phyloP scores from a whole-genome alignment of 2,329 filamentous ascomycete species.

The Talaromyces sp. region DNA sequence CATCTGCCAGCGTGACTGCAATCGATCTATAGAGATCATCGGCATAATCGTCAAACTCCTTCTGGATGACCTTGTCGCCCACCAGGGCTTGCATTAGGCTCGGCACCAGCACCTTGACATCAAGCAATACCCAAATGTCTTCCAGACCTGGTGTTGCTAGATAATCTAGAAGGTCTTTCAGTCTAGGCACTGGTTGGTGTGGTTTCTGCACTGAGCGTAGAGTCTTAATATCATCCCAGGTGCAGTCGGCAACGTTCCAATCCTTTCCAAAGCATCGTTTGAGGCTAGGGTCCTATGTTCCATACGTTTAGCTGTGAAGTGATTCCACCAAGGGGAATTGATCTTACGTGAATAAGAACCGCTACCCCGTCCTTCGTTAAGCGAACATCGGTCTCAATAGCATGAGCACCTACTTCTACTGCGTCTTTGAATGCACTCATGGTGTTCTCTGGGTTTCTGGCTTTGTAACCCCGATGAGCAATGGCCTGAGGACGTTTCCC shows the following conservation, averaged over 20 bases:
- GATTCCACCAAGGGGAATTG: not conserved
- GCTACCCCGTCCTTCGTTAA: constrained; percentile 76
- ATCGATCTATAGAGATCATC: constrained; percentile 65
- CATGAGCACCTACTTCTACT: constrained; percentile 67
- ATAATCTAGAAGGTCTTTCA: constrained; percentile 69
- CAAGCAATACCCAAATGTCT: constrained; percentile 73
- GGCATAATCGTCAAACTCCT: constrained; percentile 41
- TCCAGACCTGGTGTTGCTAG: constrained; percentile 60
- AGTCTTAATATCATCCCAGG: constrained; percentile 67
- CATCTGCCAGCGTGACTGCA: constrained; percentile 56
- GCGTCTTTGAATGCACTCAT: constrained; percentile 72
- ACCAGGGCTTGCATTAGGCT: not conserved
- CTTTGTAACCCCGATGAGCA: constrained; percentile 53
- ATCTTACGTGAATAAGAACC: constrained; percentile 69
- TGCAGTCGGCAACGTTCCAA: constrained; percentile 66
- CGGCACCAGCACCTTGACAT: constrained; percentile 66
- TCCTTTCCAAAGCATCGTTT: constrained; percentile 77
- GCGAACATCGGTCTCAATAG: constrained; percentile 86
- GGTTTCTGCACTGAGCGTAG: constrained; percentile 64
- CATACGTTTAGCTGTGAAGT: not conserved
- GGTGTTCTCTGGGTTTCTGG: constrained; percentile 76
- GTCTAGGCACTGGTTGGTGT: constrained; percentile 64
- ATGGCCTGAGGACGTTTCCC: constrained; percentile 32
- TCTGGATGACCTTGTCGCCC: constrained; percentile 3
- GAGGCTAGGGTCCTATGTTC: constrained; percentile 63